phyloP scores from a whole-genome alignment of 2,329 filamentous ascomycete species.

The Achaetomium macrosporum region DNA sequence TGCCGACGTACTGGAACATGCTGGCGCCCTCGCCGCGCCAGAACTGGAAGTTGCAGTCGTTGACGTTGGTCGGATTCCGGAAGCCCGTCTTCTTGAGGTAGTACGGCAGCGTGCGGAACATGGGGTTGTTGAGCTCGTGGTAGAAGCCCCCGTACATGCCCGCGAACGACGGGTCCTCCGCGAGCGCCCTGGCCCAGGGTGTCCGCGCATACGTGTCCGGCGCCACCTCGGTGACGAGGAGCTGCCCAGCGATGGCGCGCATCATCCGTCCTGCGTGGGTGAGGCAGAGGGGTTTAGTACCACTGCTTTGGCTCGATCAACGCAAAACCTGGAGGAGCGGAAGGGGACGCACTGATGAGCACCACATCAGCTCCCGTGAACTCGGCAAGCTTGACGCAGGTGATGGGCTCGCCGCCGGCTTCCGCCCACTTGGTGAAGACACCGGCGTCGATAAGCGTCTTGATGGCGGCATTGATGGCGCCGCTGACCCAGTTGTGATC shows the following conservation, averaged over 20 bases:
- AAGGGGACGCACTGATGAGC: constrained; percentile 25
- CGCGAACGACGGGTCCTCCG: constrained; percentile 20
- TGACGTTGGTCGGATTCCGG: constrained; percentile 31
- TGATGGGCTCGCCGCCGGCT: constrained; percentile 27
- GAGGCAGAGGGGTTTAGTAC: not conserved
- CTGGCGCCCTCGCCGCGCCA: constrained; percentile 25
- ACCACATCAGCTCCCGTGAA: constrained; percentile 30
- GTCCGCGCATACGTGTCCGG: constrained; percentile 33
- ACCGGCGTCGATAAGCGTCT: constrained; percentile 34
- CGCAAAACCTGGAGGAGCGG: not conserved
- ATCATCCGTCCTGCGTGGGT: constrained; percentile 30
- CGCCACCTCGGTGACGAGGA: constrained; percentile 31
- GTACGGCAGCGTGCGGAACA: constrained; percentile 30
- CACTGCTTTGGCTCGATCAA: too few species aligned
- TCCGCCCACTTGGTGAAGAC: constrained; percentile 34
- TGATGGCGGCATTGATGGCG: constrained; percentile 31
- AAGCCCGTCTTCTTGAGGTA: constrained; percentile 31
- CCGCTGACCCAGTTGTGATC: constrained; percentile 33
- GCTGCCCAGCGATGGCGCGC: constrained; percentile 32
- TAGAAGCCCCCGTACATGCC: constrained; percentile 32
- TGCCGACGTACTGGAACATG: constrained; percentile 30
- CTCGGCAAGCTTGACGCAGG: constrained; percentile 29
- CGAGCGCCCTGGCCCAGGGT: constrained; percentile 23
- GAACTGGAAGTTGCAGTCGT: constrained; percentile 32
- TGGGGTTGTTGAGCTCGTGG: constrained; percentile 28